Evolutionary conservation across 495 filamentous ascomycete genomes (phyloP).

Genomic region (Podospora pseudocomata): DNA sequence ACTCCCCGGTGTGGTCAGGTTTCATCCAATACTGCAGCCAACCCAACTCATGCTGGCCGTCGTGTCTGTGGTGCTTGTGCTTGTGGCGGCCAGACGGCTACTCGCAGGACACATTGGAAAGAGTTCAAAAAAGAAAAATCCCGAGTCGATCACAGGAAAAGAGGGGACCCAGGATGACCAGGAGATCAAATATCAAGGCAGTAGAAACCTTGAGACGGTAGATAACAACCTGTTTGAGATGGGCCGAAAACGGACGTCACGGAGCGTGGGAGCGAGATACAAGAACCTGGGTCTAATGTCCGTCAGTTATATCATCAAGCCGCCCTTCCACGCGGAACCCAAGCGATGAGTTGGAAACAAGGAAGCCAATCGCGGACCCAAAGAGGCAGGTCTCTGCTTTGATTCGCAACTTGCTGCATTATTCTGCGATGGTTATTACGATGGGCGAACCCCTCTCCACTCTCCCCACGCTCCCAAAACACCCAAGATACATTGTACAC

Average conservation of each 20-base stretch:
- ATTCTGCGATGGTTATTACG: not conserved
- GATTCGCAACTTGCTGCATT: not conserved
- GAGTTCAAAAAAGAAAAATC: not conserved
- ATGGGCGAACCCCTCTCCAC: not conserved
- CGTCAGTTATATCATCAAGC: constrained; percentile 13
- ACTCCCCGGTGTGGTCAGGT: not conserved
- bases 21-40: constrained; percentile 14
- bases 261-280: not conserved
- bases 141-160: not conserved
- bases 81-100: constrained; percentile 5
- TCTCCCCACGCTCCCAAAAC: not conserved
- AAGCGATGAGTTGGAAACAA: not conserved
- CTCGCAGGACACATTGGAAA: not conserved
- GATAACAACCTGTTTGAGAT: not conserved
- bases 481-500: not conserved
- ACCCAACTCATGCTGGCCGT: not conserved
- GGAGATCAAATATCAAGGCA: not conserved
- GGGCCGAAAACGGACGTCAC: not conserved
- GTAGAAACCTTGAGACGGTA: not conserved
- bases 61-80: not conserved
- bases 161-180: not conserved
- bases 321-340: constrained; percentile 3
- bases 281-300: constrained; percentile 6
- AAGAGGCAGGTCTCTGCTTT: not conserved
- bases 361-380: not conserved